Evolutionary conservation across 2,329 filamentous ascomycete genomes (phyloP), one percentile per base, ranked within the genome.

Genomic region (Phialocephala subalpina): DNA sequence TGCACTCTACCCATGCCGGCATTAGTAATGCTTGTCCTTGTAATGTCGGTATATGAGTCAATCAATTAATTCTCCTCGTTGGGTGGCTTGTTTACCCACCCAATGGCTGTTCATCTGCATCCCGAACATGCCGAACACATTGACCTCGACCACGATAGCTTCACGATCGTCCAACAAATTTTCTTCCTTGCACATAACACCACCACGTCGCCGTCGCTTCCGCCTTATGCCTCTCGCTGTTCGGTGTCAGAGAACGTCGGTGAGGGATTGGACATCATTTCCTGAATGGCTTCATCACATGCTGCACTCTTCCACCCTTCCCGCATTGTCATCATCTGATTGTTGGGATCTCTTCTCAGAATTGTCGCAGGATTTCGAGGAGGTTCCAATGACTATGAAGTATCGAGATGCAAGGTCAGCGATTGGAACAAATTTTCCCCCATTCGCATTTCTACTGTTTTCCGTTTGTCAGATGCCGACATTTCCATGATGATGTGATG

Each of bases 261-360:
- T 16, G 49, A 27, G 18, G 27, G 22, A 45, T 47, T 59, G 56
- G 53, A 52, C 45, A 55, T 62, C 61, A 11, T 16, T 65, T 65
- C 63, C 66, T 62, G 62, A 63, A 65, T 52, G 63, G 38, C 56
- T 53, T 67, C 58, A 58, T 67, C 66, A 67, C 66, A 67, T 64
- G 65, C 45, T 36, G 33, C 61, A 42, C n/a, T 33, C 33, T 53
- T 40, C 58, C 47, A 42, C 42, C 35, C 25, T 49, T 60, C 25
- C 62, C 59, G 65, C 65, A 61, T 42, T 33, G 42, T 40, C 62
- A 67, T 58, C 57, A 53, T 58, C 61, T 64, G 61, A 64, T 60
- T 56, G 47, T 57, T 45, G 47, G 38, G 27, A 33, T 63, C 49
- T 42, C 33, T 16, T 2, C 9, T 35, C 36, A 18, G 14, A 22